Percentiles rank a stretch among this genome's conserved stretches.
phyloP scores from a whole-genome alignment of 1,139 yeast genomes.

The Pneumocystis carinii region DNA sequence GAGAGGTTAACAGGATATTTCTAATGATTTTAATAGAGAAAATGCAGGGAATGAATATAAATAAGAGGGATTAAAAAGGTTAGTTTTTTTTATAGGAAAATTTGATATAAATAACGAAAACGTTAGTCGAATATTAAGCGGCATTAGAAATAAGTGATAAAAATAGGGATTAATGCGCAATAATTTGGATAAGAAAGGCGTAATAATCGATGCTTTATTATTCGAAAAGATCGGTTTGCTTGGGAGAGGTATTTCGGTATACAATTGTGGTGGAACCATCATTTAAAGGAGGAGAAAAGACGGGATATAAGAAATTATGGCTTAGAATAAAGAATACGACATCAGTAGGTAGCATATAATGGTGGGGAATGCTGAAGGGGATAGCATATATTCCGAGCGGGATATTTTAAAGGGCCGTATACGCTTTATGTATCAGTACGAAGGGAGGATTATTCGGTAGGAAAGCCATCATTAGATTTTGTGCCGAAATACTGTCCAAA shows the following conservation, averaged over 20 bases:
- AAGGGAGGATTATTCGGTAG: conserved; percentile 45
- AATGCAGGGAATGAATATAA: too few relatives aligned
- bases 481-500: conserved; percentile 66
- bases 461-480: conserved; percentile 37
- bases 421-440: conserved; percentile 73
- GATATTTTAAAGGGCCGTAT: conserved; percentile 80
- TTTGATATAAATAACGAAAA: background rate
- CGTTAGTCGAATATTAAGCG: background rate
- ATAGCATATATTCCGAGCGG: conserved; percentile 67
- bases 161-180: background rate
- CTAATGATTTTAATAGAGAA: background rate
- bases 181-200: background rate
- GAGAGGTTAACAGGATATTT: background rate
- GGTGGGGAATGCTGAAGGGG: conserved; percentile 37
- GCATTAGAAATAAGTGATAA: background rate
- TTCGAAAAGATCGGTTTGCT: background rate
- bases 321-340: background rate
- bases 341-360: background rate
- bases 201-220: background rate
- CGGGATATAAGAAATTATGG: background rate
- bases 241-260: background rate
- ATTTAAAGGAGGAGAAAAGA: background rate
- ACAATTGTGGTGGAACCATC: background rate
- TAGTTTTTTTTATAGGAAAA: too few relatives aligned
- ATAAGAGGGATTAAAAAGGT: too few relatives aligned